A percentile compares a stretch with the other conserved stretches of the same genome.
phyloP scores from a whole-genome alignment of 768 basidiomycete genomes.

The Calvatia gigantea region DNA sequence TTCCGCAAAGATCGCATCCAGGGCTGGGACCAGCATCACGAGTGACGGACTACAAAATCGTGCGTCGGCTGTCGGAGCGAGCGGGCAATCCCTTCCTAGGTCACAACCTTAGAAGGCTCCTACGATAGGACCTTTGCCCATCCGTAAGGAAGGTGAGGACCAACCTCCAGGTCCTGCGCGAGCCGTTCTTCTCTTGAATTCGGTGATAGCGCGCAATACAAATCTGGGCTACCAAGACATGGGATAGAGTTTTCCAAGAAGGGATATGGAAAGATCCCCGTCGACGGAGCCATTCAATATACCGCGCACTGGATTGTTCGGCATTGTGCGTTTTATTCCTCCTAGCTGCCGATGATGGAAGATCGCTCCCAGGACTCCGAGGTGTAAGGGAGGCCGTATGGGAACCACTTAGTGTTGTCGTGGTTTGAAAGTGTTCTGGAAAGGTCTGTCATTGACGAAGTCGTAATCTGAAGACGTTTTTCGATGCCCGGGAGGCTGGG shows the following conservation, averaged over 20 bases:
- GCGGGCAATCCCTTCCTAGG: not conserved
- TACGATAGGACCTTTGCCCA: not conserved
- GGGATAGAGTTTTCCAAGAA: not conserved
- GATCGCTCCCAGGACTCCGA: not conserved
- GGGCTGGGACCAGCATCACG: not conserved
- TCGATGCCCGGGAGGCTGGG: conserved; percentile 63
- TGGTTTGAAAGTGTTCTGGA: not conserved
- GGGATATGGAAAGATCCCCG: not conserved
- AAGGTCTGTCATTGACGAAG: conserved; percentile 46
- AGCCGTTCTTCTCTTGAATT: not conserved
- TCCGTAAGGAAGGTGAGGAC: conserved; percentile 2
- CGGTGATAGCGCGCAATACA: conserved; percentile 1
- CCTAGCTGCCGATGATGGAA: conserved; percentile 8
- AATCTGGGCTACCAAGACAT: not conserved
- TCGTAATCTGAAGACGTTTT: conserved; percentile 77
- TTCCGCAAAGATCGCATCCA: not conserved
- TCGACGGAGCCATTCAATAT: not conserved
- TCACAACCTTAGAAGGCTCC: not conserved
- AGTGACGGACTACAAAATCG: not conserved
- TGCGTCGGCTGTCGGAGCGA: not conserved
- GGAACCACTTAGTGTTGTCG: not conserved
- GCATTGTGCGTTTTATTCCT: conserved; percentile 3
- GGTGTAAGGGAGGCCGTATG: not conserved
- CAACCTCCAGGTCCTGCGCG: not conserved
- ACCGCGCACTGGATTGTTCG: not conserved